Evolutionary conservation across 495 filamentous ascomycete species (phyloP).

Genomic region (Neurospora sp.): DNA sequence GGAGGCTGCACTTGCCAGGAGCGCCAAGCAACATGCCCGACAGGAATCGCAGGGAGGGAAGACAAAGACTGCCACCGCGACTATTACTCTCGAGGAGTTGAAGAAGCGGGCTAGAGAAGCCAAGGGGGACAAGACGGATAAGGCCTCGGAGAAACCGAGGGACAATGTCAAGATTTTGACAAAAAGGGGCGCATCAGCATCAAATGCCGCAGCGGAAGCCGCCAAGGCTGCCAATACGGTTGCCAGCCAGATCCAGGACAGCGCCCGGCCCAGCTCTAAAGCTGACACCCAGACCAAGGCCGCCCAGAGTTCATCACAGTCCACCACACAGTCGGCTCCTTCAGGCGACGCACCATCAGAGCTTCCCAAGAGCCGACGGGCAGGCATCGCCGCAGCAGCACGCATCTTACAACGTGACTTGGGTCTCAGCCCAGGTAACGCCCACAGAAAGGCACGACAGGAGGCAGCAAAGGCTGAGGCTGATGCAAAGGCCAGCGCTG

Average conservation of each 20-base stretch:
- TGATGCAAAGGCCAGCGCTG: slow-evolving; percentile 30
- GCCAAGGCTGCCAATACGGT: slow-evolving; percentile 35
- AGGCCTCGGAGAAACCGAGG: slow-evolving; percentile 50
- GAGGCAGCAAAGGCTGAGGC: slow-evolving; percentile 42
- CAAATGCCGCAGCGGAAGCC: slow-evolving; percentile 30
- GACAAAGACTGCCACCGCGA: slow-evolving; percentile 39
- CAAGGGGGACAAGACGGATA: slow-evolving; percentile 53
- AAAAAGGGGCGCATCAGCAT: slow-evolving; percentile 46
- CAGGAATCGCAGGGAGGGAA: slow-evolving; percentile 34
- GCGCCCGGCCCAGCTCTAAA: slow-evolving; percentile 4
- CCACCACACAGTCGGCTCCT: not conserved
- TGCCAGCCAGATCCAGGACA: slow-evolving; percentile 23
- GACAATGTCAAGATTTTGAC: slow-evolving; percentile 75
- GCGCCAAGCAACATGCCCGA: slow-evolving; percentile 33
- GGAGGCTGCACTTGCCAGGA: slow-evolving; percentile 43
- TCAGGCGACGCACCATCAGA: slow-evolving; percentile 12
- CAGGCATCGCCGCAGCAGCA: slow-evolving; percentile 64
- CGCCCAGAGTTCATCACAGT: not conserved
- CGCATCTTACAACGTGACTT: slow-evolving; percentile 85
- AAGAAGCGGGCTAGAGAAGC: slow-evolving; percentile 36
- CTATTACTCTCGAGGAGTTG: slow-evolving; percentile 42
- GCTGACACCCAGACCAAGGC: not conserved
- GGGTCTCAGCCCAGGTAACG: slow-evolving; percentile 59
- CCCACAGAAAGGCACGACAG: slow-evolving; percentile 42
- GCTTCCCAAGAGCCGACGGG: slow-evolving; percentile 43